Evolutionary conservation across 495 filamentous ascomycete genomes (phyloP), one percentile per base, ranked within the genome.

Genomic region (Lichenothelia convexa): DNA sequence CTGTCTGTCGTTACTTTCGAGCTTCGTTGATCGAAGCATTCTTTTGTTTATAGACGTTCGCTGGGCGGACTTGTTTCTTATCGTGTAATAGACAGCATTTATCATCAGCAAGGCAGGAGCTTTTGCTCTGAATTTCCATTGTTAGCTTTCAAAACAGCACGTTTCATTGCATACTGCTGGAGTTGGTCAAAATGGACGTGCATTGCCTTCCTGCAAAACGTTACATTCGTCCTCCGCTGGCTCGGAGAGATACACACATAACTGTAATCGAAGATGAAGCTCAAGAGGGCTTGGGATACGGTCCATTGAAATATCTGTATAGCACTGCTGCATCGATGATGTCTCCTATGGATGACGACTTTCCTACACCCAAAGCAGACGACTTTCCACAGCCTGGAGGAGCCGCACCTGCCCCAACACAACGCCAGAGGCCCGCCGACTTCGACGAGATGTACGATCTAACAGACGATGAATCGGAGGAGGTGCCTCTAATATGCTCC

Each of bases 361-460:
- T 75, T 46, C 71, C 71, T 5, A 75, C 71, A 3, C 68, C 68
- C 7, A 54, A 65, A 41, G 68, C 68, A 33, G 55, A 62, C 42
- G 61, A 70, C n/a, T n/a, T n/a, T n/a, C 47, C 71, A 68, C 52
- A 58, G 66, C 29, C 59, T 65, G 13, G 60, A 67, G 41, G 45
- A 62, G 19, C 62, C 61, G 9, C 56, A 61, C 7, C 61, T 62
- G 17, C n/a, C 55, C 50, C 62, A 68, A 62, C 40, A 59, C 60
- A 34, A 6, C 7, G 6, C 18, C 30, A 6, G 30, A 8, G 30
- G 9, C 16, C 5, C 33, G 64, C 65, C 43, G 74, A 79, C 21
- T 86, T 85, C 50, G 82, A 89, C 49, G 82, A 89, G 40, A 56
- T 93, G 16, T 91, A 92, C 46, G 82, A 92, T 53, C 65, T 80